Evolutionary conservation across 2,329 filamentous ascomycete species (phyloP), one percentile per base, ranked within the genome.

Genomic region (Neonectria magnoliae): DNA sequence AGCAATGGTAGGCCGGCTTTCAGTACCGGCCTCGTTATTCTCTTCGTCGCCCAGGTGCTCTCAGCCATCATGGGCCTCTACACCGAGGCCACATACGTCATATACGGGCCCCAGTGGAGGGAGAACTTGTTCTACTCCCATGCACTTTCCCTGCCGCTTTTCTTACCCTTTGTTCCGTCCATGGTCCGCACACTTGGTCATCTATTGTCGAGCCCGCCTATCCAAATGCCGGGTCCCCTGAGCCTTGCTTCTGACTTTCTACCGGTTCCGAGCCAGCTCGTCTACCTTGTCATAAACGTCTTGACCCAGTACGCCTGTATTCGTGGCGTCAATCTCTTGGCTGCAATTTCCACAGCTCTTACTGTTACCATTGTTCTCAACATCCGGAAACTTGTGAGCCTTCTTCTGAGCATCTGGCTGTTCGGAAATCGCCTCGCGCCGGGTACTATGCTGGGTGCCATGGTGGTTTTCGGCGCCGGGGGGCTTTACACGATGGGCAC

Each of bases 331-430:
- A 98, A 98, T 72, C 86, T 97, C n/a, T 85, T 99, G 5, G 94
- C 93, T 1, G 93, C 95, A 1, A 91, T 91, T 59, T 93, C 93
- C 4, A 95, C 94, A 4, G 97, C 96, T 0, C 85, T 99, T 60
- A 98, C 96, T 0, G 96, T 99, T 25, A 98, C 95, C 1, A 97
- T 99, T 72, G 94, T 98, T 52, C 84, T 99, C 65, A 99, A 98
- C 77, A 92, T 99, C 65, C 88, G 96, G 71, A 99, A 99, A 80
- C 84, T 99, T 20, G 91, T 97, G 60, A 98, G 94, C 73, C 86
- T 98, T 65, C 82, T 98, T 66, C 79, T 98, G 63, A 98, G 94
- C 72, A 97, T 98, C 64, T 95, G 94, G 87, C 80, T 99, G 2
- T 99, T 99, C 80, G 96, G 95, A 5, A 98, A 99, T 77, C 81